phyloP scores from a whole-genome alignment of 2,329 filamentous ascomycete genomes.

The Scedosporium minutisporum region DNA sequence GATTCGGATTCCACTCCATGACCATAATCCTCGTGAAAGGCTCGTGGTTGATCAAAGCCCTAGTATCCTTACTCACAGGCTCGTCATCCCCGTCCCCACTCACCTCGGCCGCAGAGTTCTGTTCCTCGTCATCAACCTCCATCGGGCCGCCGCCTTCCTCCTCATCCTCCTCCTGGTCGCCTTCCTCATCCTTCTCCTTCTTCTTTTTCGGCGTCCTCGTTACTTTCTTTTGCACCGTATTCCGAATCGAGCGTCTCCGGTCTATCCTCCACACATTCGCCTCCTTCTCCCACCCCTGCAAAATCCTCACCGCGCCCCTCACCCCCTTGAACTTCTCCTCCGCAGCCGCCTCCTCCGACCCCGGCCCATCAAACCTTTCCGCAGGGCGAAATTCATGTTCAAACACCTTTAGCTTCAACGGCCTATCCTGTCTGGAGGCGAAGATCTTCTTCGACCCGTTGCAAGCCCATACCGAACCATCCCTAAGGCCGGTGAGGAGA shows the following conservation, averaged over 20 bases:
- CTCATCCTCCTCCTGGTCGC: slow-evolving; percentile 19
- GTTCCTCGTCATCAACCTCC: slow-evolving; percentile 12
- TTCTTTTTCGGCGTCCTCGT: slow-evolving; percentile 26
- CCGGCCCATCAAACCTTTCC: slow-evolving; percentile 13
- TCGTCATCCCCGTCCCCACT: slow-evolving; percentile 22
- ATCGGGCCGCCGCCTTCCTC: slow-evolving; percentile 17
- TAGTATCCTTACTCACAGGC: not conserved
- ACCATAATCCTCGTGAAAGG: slow-evolving; percentile 52
- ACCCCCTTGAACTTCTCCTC: not conserved
- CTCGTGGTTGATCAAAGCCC: slow-evolving; percentile 41
- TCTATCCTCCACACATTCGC: slow-evolving; percentile 22
- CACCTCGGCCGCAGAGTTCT: slow-evolving; percentile 21
- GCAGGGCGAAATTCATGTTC: slow-evolving; percentile 43
- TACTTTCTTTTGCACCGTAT: slow-evolving; percentile 26
- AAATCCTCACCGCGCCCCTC: slow-evolving; percentile 39
- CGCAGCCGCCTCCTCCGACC: not conserved
- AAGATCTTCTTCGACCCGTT: slow-evolving; percentile 35
- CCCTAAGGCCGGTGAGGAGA: slow-evolving; percentile 41
- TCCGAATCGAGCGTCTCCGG: slow-evolving; percentile 20
- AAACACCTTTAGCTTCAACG: slow-evolving; percentile 34
- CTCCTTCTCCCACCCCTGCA: slow-evolving; percentile 42
- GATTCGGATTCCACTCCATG: slow-evolving; percentile 60
- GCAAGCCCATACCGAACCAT: slow-evolving; percentile 42
- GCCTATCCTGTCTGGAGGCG: slow-evolving; percentile 26
- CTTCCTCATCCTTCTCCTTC: slow-evolving; percentile 20